These are phyloP conservation scores for Arxiozyma slooffiae DNA, from an alignment of 1,139 yeast species.

Conservation along the genomic window DNA sequence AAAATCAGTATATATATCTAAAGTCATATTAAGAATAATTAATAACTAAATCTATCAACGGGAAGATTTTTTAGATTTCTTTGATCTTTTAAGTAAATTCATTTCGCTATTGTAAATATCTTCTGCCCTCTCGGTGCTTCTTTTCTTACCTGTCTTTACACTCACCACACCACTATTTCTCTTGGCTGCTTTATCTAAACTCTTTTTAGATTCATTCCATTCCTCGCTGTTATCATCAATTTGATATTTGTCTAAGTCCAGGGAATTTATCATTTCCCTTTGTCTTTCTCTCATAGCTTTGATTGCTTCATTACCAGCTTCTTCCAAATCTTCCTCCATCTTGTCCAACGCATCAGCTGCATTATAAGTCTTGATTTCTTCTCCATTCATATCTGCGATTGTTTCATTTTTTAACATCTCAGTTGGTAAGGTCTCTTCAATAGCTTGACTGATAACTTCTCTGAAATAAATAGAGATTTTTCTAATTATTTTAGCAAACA, in stretches of 20 bases:
- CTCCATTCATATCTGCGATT: constrained; percentile 59
- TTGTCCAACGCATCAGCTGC: constrained; percentile 45
- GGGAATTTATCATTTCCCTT: constrained; percentile 74
- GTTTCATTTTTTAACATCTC: constrained; percentile 40
- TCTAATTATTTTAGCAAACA: constrained; percentile 89
- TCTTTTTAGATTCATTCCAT: constrained; percentile 39
- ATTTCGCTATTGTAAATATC: constrained; percentile 73
- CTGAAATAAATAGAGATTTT: constrained; percentile 71
- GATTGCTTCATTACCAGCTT: constrained; percentile 68
- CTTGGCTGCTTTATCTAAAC: constrained; percentile 52
- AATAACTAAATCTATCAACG: not conserved
- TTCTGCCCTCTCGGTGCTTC: constrained; percentile 57
- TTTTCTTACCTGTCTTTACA: constrained; percentile 53
- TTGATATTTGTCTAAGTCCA: constrained; percentile 77
- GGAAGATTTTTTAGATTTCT: constrained; percentile 36
- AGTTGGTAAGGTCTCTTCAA: constrained; percentile 62
- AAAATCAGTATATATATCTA: not conserved
- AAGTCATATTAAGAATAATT: constrained; percentile 26
- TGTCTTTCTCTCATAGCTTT: constrained; percentile 69
- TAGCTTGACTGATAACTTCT: constrained; percentile 54
- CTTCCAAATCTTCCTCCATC: constrained; percentile 54
- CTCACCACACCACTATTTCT: constrained; percentile 54
- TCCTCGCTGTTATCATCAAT: constrained; percentile 76
- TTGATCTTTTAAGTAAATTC: constrained; percentile 45
- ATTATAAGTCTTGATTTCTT: constrained; percentile 33